phyloP scores from a whole-genome alignment of 139 green algal genomes.

The Astrephomene gubernaculifera region DNA sequence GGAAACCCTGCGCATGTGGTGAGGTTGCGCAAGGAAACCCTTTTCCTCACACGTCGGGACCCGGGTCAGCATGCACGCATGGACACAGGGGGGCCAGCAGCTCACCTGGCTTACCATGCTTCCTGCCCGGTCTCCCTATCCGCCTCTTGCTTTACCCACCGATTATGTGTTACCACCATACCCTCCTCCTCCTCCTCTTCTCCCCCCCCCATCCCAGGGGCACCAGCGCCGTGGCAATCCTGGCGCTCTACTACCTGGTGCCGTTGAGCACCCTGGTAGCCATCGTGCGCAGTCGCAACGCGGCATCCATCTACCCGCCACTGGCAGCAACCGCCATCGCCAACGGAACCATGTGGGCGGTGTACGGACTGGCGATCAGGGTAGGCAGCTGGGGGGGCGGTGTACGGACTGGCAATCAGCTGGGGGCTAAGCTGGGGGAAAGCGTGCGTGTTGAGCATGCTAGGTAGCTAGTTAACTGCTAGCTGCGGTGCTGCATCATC shows the following conservation, averaged over 20 bases:
- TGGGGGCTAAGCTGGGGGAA: too few relatives aligned
- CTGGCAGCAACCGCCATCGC: conserved; percentile 33
- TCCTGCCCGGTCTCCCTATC: too few relatives aligned
- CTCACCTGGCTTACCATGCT: too few relatives aligned
- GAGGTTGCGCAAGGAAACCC: background rate
- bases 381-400: background rate
- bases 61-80: too few relatives aligned
- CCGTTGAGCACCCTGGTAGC: conserved; percentile 47
- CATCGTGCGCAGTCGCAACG: conserved; percentile 38
- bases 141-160: too few relatives aligned
- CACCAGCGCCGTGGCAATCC: conserved; percentile 41
- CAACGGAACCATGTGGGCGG: conserved; percentile 47
- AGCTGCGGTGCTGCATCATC: too few relatives aligned
- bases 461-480: too few relatives aligned
- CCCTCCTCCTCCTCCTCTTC: background rate
- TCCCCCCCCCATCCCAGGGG: conserved; percentile 17
- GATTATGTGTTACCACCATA: too few relatives aligned
- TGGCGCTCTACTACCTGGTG: conserved; percentile 54
- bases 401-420: too few relatives aligned
- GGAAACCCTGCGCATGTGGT: conserved; percentile 32
- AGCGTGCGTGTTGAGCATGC: too few relatives aligned
- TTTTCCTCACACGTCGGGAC: too few relatives aligned
- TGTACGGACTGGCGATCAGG: conserved; percentile 5
- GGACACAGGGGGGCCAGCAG: too few relatives aligned
- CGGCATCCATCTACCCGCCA: conserved; percentile 48